Evolutionary conservation across 2,329 filamentous ascomycete genomes (phyloP), one percentile per base, ranked within the genome.

Genomic region (Fusarium anguioides): DNA sequence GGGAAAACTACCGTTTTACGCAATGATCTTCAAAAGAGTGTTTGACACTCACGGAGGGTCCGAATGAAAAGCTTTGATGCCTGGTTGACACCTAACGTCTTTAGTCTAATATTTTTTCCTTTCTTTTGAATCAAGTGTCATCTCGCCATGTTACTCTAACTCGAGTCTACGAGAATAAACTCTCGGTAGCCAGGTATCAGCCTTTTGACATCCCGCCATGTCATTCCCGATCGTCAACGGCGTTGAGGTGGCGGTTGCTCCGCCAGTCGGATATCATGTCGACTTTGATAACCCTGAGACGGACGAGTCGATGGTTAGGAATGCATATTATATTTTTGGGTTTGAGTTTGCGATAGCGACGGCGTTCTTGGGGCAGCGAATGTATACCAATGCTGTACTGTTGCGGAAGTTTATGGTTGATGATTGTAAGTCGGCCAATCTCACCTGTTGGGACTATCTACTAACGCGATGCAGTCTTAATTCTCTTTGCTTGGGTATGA

Each of bases 381-480:
- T 60, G 57, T 60, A 60, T 23, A 60, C 57, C 3, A 60, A 60
- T 39, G 54, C 31, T 3, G 54, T 60, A 3, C 7, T 60, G 6
- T 24, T 60, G 14, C 44, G 57, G 0, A 60, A 60, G 3, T 60
- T 60, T 6, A 20, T 44, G 21, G 20, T 60, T n/a, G 57, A 60
- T 8, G 57, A 60, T 2, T 60, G 57, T 60, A 24, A 20, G 57
- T 59, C n/a, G n/a, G n/a, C n/a, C n/a, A n/a, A n/a, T n/a, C n/a
- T n/a, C n/a, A n/a, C n/a, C n/a, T n/a, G n/a, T n/a, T n/a, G n/a
- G n/a, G n/a, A n/a, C n/a, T n/a, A n/a, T n/a, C 1, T 4, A 6
- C 24, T 53, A 26, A 42, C n/a, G 10, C 3, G 7, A 1, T 7
- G 1, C 11, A 60, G 57, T 37, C 26, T 24, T 60, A 9, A 45